Evolutionary conservation across 345 rosid genomes (phyloP).

Genomic region (Erodium maritimum): DNA sequence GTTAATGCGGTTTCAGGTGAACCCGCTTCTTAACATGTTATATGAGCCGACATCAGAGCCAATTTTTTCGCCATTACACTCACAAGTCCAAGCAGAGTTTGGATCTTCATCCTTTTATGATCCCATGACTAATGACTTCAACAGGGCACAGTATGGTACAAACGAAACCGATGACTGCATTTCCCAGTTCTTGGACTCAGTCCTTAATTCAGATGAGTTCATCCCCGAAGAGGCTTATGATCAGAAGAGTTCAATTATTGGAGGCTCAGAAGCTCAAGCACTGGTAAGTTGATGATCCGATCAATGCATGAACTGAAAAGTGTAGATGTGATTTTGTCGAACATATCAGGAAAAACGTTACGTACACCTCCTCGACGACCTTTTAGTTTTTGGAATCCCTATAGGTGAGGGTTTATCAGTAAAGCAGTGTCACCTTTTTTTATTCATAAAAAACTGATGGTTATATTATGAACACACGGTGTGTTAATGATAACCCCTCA

Average conservation of each 20-base stretch:
- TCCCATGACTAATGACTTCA: constrained; percentile 8
- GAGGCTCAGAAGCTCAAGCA: not conserved
- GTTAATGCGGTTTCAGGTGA: no score
- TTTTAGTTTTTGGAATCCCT: no score
- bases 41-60: constrained; percentile 20
- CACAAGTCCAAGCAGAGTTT: constrained; percentile 25
- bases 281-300: no score
- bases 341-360: no score
- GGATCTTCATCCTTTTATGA: constrained; percentile 23
- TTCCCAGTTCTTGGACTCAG: constrained; percentile 31
- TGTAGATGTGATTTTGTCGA: no score
- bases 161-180: constrained; percentile 25
- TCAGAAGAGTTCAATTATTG: constrained; percentile 11
- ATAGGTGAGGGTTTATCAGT: no score
- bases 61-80: constrained; percentile 35
- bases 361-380: no score
- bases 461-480: no score
- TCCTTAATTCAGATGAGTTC: constrained; percentile 25
- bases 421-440: no score
- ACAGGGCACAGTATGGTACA: constrained; percentile 12
- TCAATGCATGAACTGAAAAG: no score
- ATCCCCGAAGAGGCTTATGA: constrained; percentile 1
- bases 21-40: constrained; percentile 18
- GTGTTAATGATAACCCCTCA: no score
- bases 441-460: no score